phyloP scores from a whole-genome alignment of 495 filamentous ascomycete species.

The Penicillium chermesinum region DNA sequence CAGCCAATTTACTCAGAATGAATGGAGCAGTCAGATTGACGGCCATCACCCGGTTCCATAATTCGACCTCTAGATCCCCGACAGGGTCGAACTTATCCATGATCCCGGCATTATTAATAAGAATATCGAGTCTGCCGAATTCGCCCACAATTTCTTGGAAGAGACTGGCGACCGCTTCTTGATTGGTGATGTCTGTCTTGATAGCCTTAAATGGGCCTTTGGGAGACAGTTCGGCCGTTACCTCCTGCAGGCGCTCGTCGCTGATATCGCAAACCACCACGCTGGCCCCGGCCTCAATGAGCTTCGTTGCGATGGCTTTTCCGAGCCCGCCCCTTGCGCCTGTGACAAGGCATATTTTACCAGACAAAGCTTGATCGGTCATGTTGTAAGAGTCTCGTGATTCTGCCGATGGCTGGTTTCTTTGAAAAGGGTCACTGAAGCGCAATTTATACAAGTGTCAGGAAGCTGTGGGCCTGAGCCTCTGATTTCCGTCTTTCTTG shows the following conservation, averaged over 20 bases:
- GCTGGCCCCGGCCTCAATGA: constrained; percentile 34
- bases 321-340: constrained; percentile 42
- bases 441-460: neutral
- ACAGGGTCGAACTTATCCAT: constrained; percentile 57
- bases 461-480: neutral
- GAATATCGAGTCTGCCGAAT: constrained; percentile 34
- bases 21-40: constrained; percentile 58
- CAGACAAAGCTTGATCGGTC: constrained; percentile 22
- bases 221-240: constrained; percentile 33
- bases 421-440: neutral
- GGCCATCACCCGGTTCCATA: constrained; percentile 55
- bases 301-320: constrained; percentile 35
- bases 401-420: no score
- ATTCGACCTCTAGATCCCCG: constrained; percentile 41
- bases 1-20: constrained; percentile 47
- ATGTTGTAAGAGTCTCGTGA: no score
- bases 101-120: constrained; percentile 43
- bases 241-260: constrained; percentile 27
- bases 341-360: constrained; percentile 39
- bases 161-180: constrained; percentile 31
- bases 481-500: neutral
- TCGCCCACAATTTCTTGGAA: constrained; percentile 27
- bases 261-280: constrained; percentile 44
- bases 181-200: constrained; percentile 37
- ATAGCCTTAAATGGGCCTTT: constrained; percentile 33